A percentile compares a stretch with the other conserved stretches of the same genome.
Conservation (phyloP, 192 early-diverging fungal genomes). For the Coemansia sp. region DNA sequence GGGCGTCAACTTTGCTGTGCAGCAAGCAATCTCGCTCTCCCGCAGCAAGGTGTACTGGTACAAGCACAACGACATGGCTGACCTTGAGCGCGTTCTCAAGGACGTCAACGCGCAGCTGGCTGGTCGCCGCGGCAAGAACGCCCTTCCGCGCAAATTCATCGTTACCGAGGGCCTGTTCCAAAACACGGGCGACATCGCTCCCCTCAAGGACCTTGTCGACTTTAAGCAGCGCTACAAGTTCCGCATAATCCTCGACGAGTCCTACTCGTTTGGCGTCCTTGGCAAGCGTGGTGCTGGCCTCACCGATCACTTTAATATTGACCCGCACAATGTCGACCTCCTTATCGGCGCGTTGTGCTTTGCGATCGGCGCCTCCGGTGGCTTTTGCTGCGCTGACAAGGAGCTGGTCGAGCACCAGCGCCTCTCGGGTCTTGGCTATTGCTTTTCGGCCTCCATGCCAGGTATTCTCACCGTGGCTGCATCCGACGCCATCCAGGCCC, state of each 20-base stretch:
- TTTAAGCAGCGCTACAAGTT: slow-evolving; percentile 96
- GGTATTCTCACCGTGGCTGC: slow-evolving; percentile 87
- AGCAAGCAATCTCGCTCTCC: slow-evolving; percentile 88
- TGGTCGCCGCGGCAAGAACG: slow-evolving; percentile 63
- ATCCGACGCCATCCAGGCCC: slow-evolving; percentile 67
- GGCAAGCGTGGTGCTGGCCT: slow-evolving; percentile 85
- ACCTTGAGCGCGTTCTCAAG: slow-evolving; percentile 81
- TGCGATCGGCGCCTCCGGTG: slow-evolving; percentile 78
- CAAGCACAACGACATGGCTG: slow-evolving; percentile 96
- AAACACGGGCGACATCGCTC: slow-evolving; percentile 84
- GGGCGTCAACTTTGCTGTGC: slow-evolving; percentile 79
- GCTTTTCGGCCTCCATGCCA: slow-evolving; percentile 92
- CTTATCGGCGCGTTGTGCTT: slow-evolving; percentile 81
- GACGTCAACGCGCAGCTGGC: slow-evolving; percentile 67
- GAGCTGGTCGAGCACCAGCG: slow-evolving; percentile 90
- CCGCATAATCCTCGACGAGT: slow-evolving; percentile 92
- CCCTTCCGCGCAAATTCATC: slow-evolving; percentile 88
- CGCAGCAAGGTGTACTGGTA: slow-evolving; percentile 85
- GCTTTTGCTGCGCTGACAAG: slow-evolving; percentile 85
- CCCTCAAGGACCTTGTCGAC: slow-evolving; percentile 75
- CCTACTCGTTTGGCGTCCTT: slow-evolving; percentile 81
- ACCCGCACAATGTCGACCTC: slow-evolving; percentile 79
- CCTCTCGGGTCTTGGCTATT: slow-evolving; percentile 85
- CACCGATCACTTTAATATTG: slow-evolving; percentile 75
- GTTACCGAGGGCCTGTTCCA: slow-evolving; percentile 89